Conservation (phyloP, 495 filamentous ascomycete species). For the Terfezia claveryi region DNA sequence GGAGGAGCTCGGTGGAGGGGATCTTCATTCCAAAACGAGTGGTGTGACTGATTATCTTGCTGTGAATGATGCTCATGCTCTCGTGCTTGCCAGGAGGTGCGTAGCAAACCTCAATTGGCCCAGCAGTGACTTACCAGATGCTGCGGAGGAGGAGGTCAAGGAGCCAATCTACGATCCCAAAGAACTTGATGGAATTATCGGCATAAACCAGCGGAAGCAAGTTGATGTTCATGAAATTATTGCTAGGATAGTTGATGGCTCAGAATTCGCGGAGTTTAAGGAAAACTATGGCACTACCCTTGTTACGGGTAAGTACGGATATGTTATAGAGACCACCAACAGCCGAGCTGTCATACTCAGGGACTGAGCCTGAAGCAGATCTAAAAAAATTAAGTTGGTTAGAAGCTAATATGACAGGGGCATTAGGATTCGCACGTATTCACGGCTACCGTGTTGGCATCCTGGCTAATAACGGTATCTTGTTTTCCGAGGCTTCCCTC, state of each 20-base stretch:
- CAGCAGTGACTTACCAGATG: constrained; percentile 11
- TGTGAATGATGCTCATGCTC: constrained; percentile 78
- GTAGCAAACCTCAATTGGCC: constrained; percentile 81
- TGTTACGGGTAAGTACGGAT: constrained; percentile 34
- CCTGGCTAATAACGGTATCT: constrained; percentile 87
- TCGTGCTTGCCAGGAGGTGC: constrained; percentile 66
- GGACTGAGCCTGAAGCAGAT: too few species aligned
- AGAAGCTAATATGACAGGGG: background rate
- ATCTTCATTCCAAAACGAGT: constrained; percentile 68
- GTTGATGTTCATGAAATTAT: constrained; percentile 80
- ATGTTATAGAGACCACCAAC: background rate
- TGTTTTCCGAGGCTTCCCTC: constrained; percentile 76
- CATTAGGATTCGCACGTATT: constrained; percentile 59
- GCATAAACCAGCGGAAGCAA: constrained; percentile 64
- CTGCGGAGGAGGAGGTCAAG: constrained; percentile 1
- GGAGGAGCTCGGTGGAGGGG: constrained; percentile 86
- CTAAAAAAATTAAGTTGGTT: background rate
- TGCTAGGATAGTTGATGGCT: constrained; percentile 80
- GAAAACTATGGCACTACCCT: constrained; percentile 74
- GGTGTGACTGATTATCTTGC: constrained; percentile 96
- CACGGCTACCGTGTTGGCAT: constrained; percentile 85
- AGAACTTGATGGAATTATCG: constrained; percentile 72
- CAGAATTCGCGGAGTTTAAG: constrained; percentile 85
- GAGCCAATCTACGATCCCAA: constrained; percentile 38
- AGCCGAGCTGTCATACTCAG: too few species aligned